A percentile compares a stretch with the other conserved stretches of the same genome.
Evolutionary conservation across 768 basidiomycete genomes (phyloP).

Genomic region (Gymnopilus dilepis): DNA sequence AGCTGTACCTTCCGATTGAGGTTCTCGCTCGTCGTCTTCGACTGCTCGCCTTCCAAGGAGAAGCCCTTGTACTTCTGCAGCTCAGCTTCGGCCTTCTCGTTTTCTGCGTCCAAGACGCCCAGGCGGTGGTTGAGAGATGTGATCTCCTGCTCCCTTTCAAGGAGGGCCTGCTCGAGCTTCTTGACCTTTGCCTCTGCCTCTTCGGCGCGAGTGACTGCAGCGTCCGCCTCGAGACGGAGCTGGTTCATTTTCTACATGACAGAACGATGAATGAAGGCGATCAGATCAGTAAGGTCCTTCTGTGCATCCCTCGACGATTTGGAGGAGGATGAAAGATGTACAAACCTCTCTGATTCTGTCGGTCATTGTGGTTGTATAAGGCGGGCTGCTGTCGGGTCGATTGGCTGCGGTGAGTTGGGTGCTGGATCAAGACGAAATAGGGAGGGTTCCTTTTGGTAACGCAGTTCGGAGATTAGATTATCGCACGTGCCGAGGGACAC

Average conservation of each 20-base stretch:
- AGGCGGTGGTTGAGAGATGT: slow-evolving; percentile 79
- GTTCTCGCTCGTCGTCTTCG: slow-evolving; percentile 73
- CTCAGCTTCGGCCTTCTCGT: slow-evolving; percentile 73
- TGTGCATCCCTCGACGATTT: background rate
- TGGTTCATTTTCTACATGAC: slow-evolving; percentile 67
- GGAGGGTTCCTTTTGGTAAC: slow-evolving; percentile 32
- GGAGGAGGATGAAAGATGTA: background rate
- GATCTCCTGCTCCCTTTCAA: slow-evolving; percentile 88
- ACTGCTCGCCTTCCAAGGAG: slow-evolving; percentile 70
- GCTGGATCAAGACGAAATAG: slow-evolving; percentile 28
- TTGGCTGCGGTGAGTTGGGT: slow-evolving; percentile 18
- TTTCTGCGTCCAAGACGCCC: slow-evolving; percentile 62
- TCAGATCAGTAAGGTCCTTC: slow-evolving; percentile 8
- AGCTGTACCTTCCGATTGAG: slow-evolving; percentile 86
- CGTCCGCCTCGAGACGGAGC: slow-evolving; percentile 87
- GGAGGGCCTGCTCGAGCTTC: slow-evolving; percentile 69
- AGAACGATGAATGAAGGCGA: slow-evolving; percentile 7
- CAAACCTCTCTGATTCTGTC: slow-evolving; percentile 59
- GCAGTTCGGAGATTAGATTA: slow-evolving; percentile 39
- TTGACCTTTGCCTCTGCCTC: slow-evolving; percentile 85
- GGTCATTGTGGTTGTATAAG: slow-evolving; percentile 40
- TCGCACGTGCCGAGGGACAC: slow-evolving; percentile 26
- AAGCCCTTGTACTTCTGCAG: slow-evolving; percentile 68
- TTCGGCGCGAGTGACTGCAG: slow-evolving; percentile 82
- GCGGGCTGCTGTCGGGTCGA: slow-evolving; percentile 23